phyloP scores from a whole-genome alignment of 2,329 filamentous ascomycete species.

The Diaporthe sp. region DNA sequence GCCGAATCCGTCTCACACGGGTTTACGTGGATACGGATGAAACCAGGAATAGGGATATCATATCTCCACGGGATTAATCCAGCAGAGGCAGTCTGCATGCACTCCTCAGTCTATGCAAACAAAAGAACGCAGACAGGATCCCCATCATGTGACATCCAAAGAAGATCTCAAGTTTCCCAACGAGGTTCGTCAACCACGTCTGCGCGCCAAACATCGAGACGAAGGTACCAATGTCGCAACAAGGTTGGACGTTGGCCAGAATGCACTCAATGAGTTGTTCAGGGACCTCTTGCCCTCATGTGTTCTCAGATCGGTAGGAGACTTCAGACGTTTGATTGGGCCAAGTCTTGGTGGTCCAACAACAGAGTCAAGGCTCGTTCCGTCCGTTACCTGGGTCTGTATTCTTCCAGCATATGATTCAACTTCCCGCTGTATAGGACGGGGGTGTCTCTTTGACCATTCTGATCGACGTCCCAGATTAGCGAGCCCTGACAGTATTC shows the following conservation, averaged over 20 bases:
- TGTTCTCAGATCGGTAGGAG: not conserved
- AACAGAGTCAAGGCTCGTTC: not conserved
- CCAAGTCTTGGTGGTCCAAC: not conserved
- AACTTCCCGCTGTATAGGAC: not conserved
- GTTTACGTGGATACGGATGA: not conserved
- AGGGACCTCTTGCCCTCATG: not conserved
- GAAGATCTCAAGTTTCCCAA: not conserved
- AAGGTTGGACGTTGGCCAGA: conserved; percentile 1
- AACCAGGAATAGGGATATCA: not conserved
- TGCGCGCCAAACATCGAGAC: no score
- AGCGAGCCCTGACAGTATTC: not conserved
- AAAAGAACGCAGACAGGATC: not conserved
- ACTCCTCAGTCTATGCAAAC: not conserved
- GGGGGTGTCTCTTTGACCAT: not conserved
- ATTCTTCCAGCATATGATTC: not conserved
- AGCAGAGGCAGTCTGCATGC: not conserved
- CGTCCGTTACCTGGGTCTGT: not conserved
- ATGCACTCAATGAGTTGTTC: not conserved
- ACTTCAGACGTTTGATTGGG: not conserved
- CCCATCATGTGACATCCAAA: conserved; percentile 1
- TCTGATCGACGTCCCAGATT: not conserved
- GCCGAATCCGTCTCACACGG: not conserved
- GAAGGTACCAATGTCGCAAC: not conserved
- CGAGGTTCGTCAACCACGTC: not conserved
- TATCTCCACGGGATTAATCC: not conserved